Evolutionary conservation across 2,329 filamentous ascomycete species (phyloP).

Genomic region (Boeremia lycopersici): DNA sequence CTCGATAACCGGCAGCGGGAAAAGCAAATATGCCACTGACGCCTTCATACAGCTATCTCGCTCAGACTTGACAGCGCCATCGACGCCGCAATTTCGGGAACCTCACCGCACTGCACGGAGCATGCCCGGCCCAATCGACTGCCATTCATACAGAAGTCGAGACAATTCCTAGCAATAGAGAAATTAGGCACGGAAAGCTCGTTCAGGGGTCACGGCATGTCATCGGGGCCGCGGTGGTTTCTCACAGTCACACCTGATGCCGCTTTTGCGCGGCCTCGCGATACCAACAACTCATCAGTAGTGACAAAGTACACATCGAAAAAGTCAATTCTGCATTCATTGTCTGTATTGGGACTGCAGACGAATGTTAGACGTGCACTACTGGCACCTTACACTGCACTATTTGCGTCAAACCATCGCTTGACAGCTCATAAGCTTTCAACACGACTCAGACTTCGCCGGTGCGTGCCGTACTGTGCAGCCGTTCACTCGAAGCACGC

Average conservation of each 20-base stretch:
- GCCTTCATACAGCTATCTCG: conserved; percentile 12
- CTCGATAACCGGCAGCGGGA: conserved; percentile 12
- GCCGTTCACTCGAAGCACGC: conserved; percentile 7
- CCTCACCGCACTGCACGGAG: conserved; percentile 5
- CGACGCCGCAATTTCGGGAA: conserved; percentile 8
- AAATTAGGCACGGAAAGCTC: conserved; percentile 10
- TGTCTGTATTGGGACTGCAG: neutral
- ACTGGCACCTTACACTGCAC: conserved; percentile 8
- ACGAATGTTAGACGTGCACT: neutral
- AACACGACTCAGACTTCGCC: conserved; percentile 7
- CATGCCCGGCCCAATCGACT: conserved; percentile 5
- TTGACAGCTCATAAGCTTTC: conserved; percentile 10
- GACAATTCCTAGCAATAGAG: conserved; percentile 1
- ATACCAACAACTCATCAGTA: neutral
- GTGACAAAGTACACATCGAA: neutral
- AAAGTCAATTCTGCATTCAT: conserved; percentile 8
- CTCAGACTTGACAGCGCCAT: conserved; percentile 14
- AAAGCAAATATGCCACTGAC: conserved; percentile 15
- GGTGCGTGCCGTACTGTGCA: conserved; percentile 4
- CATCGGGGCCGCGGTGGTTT: neutral
- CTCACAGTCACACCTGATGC: neutral
- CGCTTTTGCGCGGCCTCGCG: neutral
- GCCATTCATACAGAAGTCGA: neutral
- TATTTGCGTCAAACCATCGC: neutral
- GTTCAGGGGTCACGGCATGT: conserved; percentile 8